Base-by-base conservation (phyloP, 495 filamentous ascomycete genomes). In the Glutinoglossum americanum region DNA sequence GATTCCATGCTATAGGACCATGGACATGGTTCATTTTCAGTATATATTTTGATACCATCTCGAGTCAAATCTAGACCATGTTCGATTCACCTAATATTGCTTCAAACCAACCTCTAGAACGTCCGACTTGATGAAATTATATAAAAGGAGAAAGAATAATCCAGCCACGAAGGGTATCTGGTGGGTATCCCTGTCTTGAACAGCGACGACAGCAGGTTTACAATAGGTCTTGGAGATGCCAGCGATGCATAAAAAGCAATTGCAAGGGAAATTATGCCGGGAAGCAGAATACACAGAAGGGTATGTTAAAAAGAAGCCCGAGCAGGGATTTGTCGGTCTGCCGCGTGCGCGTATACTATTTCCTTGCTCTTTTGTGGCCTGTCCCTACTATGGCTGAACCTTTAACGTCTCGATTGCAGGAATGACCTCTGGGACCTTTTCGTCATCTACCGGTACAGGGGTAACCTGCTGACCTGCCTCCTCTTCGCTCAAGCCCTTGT, bases 401-500 rank as follows among this genome's bases (percentile, higher is more conserved):
- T 28, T 44, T 19, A 44, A 11, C 33, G 30, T 9, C 30, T 41
- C 30, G n/a, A 11, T n/a, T 15, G 17, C 35, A 10, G 54, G 54
- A 17, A 30, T 21, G 19, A 56, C n/a, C 19, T 56, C 54, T 47
- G 41, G 28, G 7, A 27, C 28, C 35, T 56, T 47, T 41, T 47
- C 54, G 54, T 19, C 44, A n/a, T 17, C n/a, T 35, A 23, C 26
- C 54, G 41, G 41, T 11, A 21, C 3, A 32, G 35, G 15, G 21
- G 30, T 13, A 15, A 13, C 26, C 33, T 41, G 54, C 17, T 41
- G 33, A 23, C 11, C 41, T 25, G n/a, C 54, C 21, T 61, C 64
- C 48, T 57, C n/a, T 32, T 15, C 61, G 13, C 33, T 56, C 60
- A 65, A 57, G 57, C 71, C 72, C 45, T 65, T 67, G 55, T 72